A percentile compares a stretch with the other conserved stretches of the same genome.
phyloP scores from a whole-genome alignment of 257 asterid species.

The Solanum clarkiae region DNA sequence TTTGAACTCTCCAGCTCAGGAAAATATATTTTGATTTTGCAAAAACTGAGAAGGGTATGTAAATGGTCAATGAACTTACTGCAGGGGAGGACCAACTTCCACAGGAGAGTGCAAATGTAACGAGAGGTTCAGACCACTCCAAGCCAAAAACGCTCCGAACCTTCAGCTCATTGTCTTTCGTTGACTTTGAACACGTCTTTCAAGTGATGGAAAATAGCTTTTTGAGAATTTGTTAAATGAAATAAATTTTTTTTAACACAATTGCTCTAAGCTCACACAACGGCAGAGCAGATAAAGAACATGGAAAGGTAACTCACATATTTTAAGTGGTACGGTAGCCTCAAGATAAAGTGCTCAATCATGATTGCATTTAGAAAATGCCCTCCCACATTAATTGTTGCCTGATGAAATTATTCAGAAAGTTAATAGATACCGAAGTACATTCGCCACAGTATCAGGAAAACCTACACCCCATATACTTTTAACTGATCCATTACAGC shows the following conservation, averaged over 20 bases:
- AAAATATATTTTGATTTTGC: neutral
- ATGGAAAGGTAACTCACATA: slow-evolving; percentile 31
- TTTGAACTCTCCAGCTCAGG: neutral
- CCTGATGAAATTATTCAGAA: slow-evolving; percentile 27
- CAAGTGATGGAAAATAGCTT: neutral
- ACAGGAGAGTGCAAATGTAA: slow-evolving; percentile 80
- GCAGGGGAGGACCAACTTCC: slow-evolving; percentile 97
- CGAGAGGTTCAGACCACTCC: slow-evolving; percentile 87
- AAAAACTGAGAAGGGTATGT: neutral
- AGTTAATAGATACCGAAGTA: neutral
- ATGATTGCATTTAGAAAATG: slow-evolving; percentile 49
- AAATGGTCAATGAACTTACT: slow-evolving; percentile 24
- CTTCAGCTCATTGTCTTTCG: slow-evolving; percentile 38
- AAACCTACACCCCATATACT: neutral
- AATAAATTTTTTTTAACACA: neutral
- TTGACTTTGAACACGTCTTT: slow-evolving; percentile 51
- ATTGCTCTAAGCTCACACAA: neutral
- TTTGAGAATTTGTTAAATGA: neutral
- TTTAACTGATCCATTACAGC: neutral
- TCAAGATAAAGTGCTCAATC: slow-evolving; percentile 77
- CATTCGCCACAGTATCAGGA: neutral
- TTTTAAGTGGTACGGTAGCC: slow-evolving; percentile 76
- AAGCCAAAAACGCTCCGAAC: slow-evolving; percentile 40
- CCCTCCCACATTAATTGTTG: slow-evolving; percentile 65
- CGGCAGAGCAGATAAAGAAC: neutral